These are phyloP conservation scores for Isatis tinctoria DNA, from an alignment of 345 rosid genomes.

Conservation along the genomic window DNA sequence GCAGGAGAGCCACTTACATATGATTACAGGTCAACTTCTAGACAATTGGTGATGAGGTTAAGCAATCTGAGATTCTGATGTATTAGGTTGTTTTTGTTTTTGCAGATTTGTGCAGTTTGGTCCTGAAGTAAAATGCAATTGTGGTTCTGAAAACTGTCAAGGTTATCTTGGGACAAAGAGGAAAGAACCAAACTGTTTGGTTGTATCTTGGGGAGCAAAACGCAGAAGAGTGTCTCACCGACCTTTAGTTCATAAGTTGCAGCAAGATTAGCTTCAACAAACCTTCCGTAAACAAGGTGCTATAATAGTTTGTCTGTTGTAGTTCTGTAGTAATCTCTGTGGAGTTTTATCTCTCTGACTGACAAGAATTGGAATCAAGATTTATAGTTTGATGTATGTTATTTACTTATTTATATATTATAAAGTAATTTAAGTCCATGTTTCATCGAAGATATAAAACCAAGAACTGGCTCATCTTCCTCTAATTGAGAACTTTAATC, in stretches of 20 bases:
- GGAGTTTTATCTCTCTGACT: neutral
- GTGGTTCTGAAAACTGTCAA: conserved; percentile 74
- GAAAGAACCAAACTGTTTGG: conserved; percentile 45
- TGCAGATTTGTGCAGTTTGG: conserved; percentile 90
- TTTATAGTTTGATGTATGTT: too few species aligned
- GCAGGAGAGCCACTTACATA: conserved; percentile 87
- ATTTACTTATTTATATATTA: too few species aligned
- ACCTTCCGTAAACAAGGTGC: neutral
- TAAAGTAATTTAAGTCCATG: too few species aligned
- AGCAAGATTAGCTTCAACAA: conserved; percentile 8
- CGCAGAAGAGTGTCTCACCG: conserved; percentile 51
- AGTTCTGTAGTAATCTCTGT: neutral
- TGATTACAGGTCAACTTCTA: conserved; percentile 66
- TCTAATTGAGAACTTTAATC: too few species aligned
- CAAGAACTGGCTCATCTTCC: too few species aligned
- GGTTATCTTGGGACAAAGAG: conserved; percentile 74
- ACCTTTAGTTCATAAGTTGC: conserved; percentile 1
- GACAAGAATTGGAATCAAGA: too few species aligned
- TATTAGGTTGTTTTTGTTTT: neutral
- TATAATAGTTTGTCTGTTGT: neutral
- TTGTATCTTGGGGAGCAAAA: conserved; percentile 82
- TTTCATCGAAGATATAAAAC: too few species aligned
- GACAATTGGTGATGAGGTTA: neutral
- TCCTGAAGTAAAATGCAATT: conserved; percentile 81
- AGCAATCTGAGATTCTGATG: neutral